Base-by-base conservation (phyloP, 2,329 filamentous ascomycete species). In the Aureobasidium uvarum region DNA sequence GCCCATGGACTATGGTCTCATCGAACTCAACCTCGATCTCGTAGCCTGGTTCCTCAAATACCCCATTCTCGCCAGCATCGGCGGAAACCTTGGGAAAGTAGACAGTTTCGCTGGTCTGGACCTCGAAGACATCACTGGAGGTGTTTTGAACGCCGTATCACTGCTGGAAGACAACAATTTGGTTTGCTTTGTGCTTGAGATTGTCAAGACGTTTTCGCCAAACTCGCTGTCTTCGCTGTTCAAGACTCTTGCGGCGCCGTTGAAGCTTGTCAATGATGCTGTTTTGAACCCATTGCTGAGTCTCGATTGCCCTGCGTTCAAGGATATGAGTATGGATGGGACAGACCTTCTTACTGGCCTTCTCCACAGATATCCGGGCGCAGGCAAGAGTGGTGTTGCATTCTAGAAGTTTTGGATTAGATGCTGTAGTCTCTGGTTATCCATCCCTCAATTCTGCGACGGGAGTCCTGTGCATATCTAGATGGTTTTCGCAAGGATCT, bases 141-240 rank as follows among this genome's bases (percentile, higher is more conserved):
- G 78, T 20, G 71, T 83, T 0, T 77, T 79, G 67, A 83, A 81
- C 68, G 66, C 71, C 4, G 67, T 70, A 8, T 78, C 73, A 13
- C 72, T 84, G 0, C 69, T 79, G 0, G 66, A 83, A 65, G 80
- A 78, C 11, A 82, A 84, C 72, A 82, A 84, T 69, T 71, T 79
- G 2, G 58, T 77, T 16, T 83, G 81, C 67, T 79, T 80, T 66
- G 75, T 70, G 6, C 74, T 78, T 33, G 75, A 83, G 59, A 70
- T 75, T 16, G 72, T 77, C 14, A 72, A 77, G 69, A 75, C 77
- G 5, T 76, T 70, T 4, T 71, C 77, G 1, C 81, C 81, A 1
- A 80, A 81, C 70, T 70, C 79, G 0, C 66, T 81, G 2, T 75
- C 74, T 1, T 74, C 74, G 1, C 48, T 81, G 5, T 77, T 80